Evolutionary conservation across 2,329 filamentous ascomycete genomes (phyloP).

Genomic region (Colletotrichum cuscutae): DNA sequence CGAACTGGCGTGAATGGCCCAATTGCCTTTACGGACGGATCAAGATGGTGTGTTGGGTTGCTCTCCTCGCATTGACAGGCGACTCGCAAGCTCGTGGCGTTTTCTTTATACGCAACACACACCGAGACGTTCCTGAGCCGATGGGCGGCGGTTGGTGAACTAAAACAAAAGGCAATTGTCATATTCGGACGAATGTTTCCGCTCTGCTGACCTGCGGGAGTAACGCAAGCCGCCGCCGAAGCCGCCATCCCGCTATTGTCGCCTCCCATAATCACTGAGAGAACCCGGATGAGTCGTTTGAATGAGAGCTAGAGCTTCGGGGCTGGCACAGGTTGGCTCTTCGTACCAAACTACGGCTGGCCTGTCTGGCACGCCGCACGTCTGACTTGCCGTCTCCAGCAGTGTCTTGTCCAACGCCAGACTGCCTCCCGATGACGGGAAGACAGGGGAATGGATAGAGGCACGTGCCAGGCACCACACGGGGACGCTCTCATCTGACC

Average conservation of each 20-base stretch:
- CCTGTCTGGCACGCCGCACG: not conserved
- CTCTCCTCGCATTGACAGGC: conserved; percentile 20
- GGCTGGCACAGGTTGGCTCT: not conserved
- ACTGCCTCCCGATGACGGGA: conserved; percentile 26
- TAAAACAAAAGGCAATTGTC: not conserved
- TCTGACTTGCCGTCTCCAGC: not conserved
- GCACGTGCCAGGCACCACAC: conserved; percentile 34
- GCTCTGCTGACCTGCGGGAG: not conserved
- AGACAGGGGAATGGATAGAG: conserved; percentile 20
- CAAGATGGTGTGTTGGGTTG: conserved; percentile 22
- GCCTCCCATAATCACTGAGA: not conserved
- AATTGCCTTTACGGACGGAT: not conserved
- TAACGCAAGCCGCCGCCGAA: not conserved
- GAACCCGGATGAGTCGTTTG: conserved; percentile 12
- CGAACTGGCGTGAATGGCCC: conserved; percentile 11
- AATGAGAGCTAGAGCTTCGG: not conserved
- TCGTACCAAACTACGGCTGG: not conserved
- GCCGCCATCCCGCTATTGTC: not conserved
- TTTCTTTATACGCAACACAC: conserved; percentile 1
- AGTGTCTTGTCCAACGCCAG: conserved; percentile 3
- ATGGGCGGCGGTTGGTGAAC: not conserved
- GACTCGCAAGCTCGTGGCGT: conserved; percentile 29
- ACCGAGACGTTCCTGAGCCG: conserved; percentile 10
- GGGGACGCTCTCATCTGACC: conserved; percentile 30
- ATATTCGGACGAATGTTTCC: conserved; percentile 2